phyloP scores from a whole-genome alignment of 2,329 filamentous ascomycete genomes.

The Diaporthe ilicicola region DNA sequence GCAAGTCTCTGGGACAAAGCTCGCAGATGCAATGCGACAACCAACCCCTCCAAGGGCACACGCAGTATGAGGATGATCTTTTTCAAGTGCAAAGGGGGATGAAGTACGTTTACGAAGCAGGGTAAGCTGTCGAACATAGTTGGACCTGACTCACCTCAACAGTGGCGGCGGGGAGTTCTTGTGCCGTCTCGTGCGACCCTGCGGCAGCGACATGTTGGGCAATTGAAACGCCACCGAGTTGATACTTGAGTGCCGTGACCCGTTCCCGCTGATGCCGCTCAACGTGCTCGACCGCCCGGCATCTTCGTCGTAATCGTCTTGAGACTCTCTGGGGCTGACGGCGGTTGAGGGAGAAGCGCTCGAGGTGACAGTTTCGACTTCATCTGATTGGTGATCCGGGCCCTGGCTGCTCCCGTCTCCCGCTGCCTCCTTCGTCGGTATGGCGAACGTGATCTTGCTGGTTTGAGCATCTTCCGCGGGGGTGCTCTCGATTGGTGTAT shows the following conservation, averaged over 20 bases:
- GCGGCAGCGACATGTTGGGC: constrained; percentile 22
- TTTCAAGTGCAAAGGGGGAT: neutral
- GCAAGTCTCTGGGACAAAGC: neutral
- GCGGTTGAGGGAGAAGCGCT: constrained; percentile 28
- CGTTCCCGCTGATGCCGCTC: constrained; percentile 28
- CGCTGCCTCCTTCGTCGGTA: constrained; percentile 23
- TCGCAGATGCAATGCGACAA: constrained; percentile 10
- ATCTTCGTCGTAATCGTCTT: constrained; percentile 31
- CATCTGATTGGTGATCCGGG: constrained; percentile 6
- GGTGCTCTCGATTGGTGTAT: neutral
- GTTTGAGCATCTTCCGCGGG: constrained; percentile 2
- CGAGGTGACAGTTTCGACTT: constrained; percentile 24
- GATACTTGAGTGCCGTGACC: constrained; percentile 26
- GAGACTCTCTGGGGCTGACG: constrained; percentile 26
- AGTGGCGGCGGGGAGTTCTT: constrained; percentile 26
- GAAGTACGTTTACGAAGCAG: neutral
- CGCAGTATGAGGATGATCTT: neutral
- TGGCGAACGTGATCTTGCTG: constrained; percentile 30
- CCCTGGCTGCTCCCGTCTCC: neutral
- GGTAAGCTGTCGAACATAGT: neutral
- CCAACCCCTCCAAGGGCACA: neutral
- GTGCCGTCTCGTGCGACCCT: constrained; percentile 26
- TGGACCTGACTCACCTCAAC: constrained; percentile 26
- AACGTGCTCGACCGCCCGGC: constrained; percentile 25
- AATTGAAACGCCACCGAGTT: constrained; percentile 3